These are phyloP conservation scores for Podila minutissima DNA, from an alignment of 192 early-diverging fungal species.

Conservation along the genomic window DNA sequence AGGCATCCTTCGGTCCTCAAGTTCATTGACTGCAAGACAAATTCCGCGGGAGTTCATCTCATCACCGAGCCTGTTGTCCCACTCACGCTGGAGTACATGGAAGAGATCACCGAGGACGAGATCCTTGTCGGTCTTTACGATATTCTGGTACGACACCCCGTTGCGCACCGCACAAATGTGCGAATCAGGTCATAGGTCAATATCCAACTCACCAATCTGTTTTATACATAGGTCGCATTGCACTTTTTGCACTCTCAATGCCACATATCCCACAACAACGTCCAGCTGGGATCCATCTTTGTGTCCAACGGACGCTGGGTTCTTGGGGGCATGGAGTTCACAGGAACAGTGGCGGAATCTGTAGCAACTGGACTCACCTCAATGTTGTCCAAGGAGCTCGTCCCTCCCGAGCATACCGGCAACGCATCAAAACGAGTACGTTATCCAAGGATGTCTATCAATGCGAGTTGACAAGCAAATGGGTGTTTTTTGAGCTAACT, in stretches of 20 bases:
- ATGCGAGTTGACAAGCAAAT: no score
- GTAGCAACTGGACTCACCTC: slow-evolving; percentile 27
- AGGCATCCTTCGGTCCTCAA: slow-evolving; percentile 45
- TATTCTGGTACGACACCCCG: slow-evolving; percentile 27
- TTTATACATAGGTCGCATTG: slow-evolving; percentile 30
- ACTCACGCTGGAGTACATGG: slow-evolving; percentile 35
- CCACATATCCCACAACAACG: slow-evolving; percentile 47
- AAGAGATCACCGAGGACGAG: slow-evolving; percentile 38
- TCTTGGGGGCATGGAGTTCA: slow-evolving; percentile 45
- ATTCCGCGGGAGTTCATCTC: slow-evolving; percentile 39
- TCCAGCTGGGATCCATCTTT: slow-evolving; percentile 45
- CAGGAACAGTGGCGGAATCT: slow-evolving; percentile 38
- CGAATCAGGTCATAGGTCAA: no score
- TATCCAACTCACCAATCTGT: not conserved
- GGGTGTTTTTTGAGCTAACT: not conserved
- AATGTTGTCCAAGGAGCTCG: slow-evolving; percentile 29
- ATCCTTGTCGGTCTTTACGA: slow-evolving; percentile 47
- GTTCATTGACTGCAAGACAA: slow-evolving; percentile 49
- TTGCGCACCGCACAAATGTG: no score
- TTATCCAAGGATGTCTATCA: not conserved
- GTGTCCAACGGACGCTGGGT: slow-evolving; percentile 50
- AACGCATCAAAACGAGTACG: slow-evolving; percentile 11
- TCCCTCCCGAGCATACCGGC: slow-evolving; percentile 33
- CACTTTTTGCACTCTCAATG: slow-evolving; percentile 52
- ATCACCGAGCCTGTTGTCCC: slow-evolving; percentile 42